Evolutionary conservation across 2,329 filamentous ascomycete species (phyloP).

Genomic region (Colletotrichum chrysophilum): DNA sequence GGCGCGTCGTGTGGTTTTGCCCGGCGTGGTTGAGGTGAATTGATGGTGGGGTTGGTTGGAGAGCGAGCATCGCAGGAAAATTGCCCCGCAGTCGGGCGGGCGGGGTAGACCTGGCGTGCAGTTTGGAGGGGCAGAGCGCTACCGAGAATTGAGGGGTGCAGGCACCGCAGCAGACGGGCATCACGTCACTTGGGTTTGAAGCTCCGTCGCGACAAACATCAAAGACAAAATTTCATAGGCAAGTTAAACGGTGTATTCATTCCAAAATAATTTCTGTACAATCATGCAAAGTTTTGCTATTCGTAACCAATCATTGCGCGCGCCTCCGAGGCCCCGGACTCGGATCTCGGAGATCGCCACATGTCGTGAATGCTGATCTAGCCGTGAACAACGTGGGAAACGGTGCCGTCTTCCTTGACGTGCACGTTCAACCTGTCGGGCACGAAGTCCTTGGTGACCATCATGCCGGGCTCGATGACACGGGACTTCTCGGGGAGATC

Average conservation of each 20-base stretch:
- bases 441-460: conserved; percentile 63
- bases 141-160: not conserved
- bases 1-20: conserved; percentile 14
- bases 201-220: not conserved
- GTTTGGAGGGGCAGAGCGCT: conserved; percentile 8
- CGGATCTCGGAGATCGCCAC: not conserved
- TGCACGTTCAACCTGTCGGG: conserved; percentile 64
- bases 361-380: conserved; percentile 30
- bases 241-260: not conserved
- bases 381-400: conserved; percentile 63
- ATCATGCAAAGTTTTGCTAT: not conserved
- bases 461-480: conserved; percentile 60
- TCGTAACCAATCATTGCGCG: not conserved
- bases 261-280: not conserved
- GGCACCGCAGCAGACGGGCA: not conserved
- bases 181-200: conserved; percentile 5
- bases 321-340: not conserved
- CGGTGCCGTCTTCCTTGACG: conserved; percentile 63
- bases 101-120: conserved; percentile 29
- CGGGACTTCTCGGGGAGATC: conserved; percentile 63
- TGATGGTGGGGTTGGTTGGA: conserved; percentile 18
- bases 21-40: conserved; percentile 1
- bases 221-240: not conserved
- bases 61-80: conserved; percentile 23
- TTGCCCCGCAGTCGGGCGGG: conserved; percentile 25